Base-by-base conservation (phyloP, 148 eudicot genomes). In the Arctostaphylos glauca region DNA sequence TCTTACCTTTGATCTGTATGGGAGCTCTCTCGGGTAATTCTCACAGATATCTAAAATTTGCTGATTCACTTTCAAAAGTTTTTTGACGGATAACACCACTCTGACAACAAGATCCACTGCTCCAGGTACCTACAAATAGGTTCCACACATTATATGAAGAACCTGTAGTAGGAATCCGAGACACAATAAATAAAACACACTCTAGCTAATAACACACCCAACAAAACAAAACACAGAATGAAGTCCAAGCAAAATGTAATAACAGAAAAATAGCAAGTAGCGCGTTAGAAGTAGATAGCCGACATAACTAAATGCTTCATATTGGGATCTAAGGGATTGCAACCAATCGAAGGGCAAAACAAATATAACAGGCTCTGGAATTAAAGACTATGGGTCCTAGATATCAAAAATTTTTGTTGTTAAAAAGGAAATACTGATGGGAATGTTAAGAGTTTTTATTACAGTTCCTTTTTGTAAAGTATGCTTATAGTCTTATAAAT, bases 1-100 rank as follows among this genome's bases (percentile, higher is more conserved):
- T 77, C 87, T 87, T 85, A 95, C 98, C 91, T 95, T 94, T 74
- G 96, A 92, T 89, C 89, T 90, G 85, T 92, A 95, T 55, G 91
- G 91, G 73, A 95, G 90, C 78, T 95, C 93, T 81, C 87, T 83
- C 16, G 98, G 98, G 81, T 95, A 95, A 81, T 83, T 85, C 87
- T 90, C 87, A 68, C 92, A 86, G 73, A 95, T 89, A 85, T 94
- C 91, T 80, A 91, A 82, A 86, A 92, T 94, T 79, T 90, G 95
- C 89, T 91, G 91, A 86, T 91, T 94, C 71, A 95, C 98, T 87
- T 91, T 91, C 90, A 94, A 83, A 44, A 64, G 80, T 84, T 91
- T 95, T 84, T 92, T 86, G 77, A 92, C 91, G 82, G 94, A 90
- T 86, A 93, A 88, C 43, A 94, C 98, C 85, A 94, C 96, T 84